These are phyloP conservation scores for Collybiopsis confluens DNA, from an alignment of 768 basidiomycete genomes.

Conservation along the genomic window DNA sequence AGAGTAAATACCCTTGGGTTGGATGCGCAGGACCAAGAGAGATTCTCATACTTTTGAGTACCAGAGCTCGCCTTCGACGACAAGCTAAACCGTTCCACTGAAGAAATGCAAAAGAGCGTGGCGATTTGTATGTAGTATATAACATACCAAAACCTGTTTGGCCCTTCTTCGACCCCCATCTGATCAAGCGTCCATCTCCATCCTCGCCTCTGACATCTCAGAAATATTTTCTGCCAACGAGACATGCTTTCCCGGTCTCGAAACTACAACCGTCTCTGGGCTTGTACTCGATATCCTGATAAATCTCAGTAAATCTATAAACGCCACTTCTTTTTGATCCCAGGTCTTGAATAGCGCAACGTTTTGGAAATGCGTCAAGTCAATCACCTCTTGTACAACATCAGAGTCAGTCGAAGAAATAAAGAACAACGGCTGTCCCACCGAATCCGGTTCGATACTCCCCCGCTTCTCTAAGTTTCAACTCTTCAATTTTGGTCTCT, in stretches of 20 bases:
- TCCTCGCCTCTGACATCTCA: background rate
- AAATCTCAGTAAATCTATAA: constrained; percentile 66
- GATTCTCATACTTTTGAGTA: too few species aligned
- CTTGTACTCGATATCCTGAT: constrained; percentile 66
- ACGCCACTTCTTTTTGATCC: constrained; percentile 75
- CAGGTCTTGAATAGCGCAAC: constrained; percentile 71
- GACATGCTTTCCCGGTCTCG: constrained; percentile 58
- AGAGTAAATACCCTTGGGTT: too few species aligned
- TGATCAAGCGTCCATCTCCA: background rate
- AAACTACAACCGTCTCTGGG: constrained; percentile 43
- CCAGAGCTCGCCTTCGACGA: too few species aligned
- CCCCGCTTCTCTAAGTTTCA: constrained; percentile 64
- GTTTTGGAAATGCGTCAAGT: constrained; percentile 69
- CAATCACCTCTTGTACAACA: constrained; percentile 58
- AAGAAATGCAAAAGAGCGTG: too few species aligned
- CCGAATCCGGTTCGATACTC: constrained; percentile 80
- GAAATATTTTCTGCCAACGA: constrained; percentile 17
- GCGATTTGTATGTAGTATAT: too few species aligned
- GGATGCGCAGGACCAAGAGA: too few species aligned
- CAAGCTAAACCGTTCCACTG: too few species aligned
- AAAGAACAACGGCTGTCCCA: constrained; percentile 35
- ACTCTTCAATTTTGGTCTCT: constrained; percentile 65
- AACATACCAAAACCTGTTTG: too few species aligned
- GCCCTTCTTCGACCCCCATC: too few species aligned
- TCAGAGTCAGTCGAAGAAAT: background rate